Evolutionary conservation across 148 eudicot species (phyloP), one percentile per base, ranked within the genome.

Genomic region (Arbutus unedo): DNA sequence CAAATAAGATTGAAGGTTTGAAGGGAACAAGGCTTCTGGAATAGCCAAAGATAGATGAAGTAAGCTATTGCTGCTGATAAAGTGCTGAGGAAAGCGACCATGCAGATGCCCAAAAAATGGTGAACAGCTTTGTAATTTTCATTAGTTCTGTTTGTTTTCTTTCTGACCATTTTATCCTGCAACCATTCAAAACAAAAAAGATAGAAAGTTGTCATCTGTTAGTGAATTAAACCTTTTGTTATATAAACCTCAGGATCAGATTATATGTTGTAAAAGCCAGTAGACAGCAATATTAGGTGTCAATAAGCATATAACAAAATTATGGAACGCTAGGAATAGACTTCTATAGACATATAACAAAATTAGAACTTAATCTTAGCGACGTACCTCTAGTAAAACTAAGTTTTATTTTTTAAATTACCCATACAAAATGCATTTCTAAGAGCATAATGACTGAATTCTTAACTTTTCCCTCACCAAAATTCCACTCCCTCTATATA

Each of bases 31-130:
- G 88, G 43, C 31, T 38, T 78, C 66, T 74, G 75, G 3, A 74
- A 64, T 62, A 88, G 25, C 74, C 68, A 44, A 41, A 82, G 54
- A 23, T 88, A 88, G 70, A 85, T 8, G 83, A 74, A 74, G 82
- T 90, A 90, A 64, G 78, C 21, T 66, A 83, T 82, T 51, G 89
- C 88, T 77, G 90, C 89, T 10, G 92, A 88, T 13, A 87, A 57
- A 60, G 85, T 59, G 84, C 92, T 90, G 70, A 90, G 84, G 13
- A 88, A 81, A 44, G 88, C 92, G 4, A 88, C 86, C 66, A 75
- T 74, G 83, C 88, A 90, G 56, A 90, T 78, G 51, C 92, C 92
- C n/a, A 86, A 48, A 13, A 90, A 80, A 5, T 90, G 92, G 79
- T 85, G 55, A 57, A 88, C 74, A 1, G 83, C 84, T 59, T 83